Conservation (phyloP, 106 monocot genomes). For the Dendrobium nobile region DNA sequence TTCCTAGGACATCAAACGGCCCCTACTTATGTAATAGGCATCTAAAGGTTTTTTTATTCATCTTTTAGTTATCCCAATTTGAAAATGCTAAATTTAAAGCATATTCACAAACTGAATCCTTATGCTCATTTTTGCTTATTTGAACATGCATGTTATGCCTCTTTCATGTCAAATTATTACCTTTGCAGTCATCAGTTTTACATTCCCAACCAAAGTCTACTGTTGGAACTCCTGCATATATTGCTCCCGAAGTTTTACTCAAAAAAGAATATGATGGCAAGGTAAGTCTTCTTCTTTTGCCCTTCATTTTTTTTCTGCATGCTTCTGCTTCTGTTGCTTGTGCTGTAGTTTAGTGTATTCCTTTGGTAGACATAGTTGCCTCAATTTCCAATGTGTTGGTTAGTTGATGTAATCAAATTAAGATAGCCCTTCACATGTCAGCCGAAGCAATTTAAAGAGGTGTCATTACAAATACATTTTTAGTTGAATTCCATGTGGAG, state of each 20-base stretch:
- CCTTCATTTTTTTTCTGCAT: not conserved
- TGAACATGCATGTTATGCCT: not conserved
- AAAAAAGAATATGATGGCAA: constrained; percentile 14
- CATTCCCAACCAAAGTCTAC: constrained; percentile 13
- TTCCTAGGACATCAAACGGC: no score
- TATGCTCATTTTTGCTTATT: not conserved
- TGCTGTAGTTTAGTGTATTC: not conserved
- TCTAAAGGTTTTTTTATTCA: no score
- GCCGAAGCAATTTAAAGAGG: not conserved
- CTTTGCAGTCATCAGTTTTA: constrained; percentile 13
- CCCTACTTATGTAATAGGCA: no score
- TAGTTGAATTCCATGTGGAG: not conserved
- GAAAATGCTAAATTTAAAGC: not conserved
- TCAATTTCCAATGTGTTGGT: not conserved
- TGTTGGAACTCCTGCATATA: constrained; percentile 16
- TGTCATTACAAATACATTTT: not conserved
- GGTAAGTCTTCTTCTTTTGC: not conserved
- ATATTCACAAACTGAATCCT: not conserved
- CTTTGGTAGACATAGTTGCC: not conserved
- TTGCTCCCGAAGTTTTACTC: constrained; percentile 12
- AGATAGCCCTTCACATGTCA: not conserved
- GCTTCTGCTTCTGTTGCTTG: not conserved
- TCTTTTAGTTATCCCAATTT: not conserved
- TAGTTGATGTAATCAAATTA: not conserved
- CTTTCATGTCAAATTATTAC: not conserved